A percentile compares a stretch with the other conserved stretches of the same genome.
Evolutionary conservation across 2,329 filamentous ascomycete genomes (phyloP).

Genomic region (Ophiostoma quercus): DNA sequence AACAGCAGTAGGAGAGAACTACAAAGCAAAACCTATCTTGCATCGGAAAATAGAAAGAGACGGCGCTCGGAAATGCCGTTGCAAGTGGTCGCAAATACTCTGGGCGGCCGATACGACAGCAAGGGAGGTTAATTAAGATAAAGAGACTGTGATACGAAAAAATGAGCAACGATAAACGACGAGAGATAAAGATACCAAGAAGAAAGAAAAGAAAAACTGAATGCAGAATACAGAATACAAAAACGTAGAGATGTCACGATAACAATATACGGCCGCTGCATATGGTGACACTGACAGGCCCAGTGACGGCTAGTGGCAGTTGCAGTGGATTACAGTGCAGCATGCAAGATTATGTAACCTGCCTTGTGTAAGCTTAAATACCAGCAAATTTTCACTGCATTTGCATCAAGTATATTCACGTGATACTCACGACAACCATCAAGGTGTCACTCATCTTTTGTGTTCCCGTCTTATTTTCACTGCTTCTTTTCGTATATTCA

Average conservation of each 20-base stretch:
- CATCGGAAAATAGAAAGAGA: no score
- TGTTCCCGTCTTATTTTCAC: not conserved
- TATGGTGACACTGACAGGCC: not conserved
- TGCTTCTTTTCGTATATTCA: not conserved
- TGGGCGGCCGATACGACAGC: no score
- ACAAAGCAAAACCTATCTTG: not conserved
- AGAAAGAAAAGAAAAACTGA: not conserved
- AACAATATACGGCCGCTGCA: not conserved
- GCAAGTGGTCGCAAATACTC: not conserved
- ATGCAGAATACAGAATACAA: not conserved
- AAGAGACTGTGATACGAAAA: no score
- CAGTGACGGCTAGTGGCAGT: not conserved
- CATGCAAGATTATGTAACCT: not conserved
- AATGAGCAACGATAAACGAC: no score
- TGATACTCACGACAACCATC: constrained; percentile 3
- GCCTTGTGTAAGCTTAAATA: not conserved
- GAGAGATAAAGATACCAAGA: no score
- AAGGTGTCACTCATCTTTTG: not conserved
- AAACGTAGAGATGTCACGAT: not conserved
- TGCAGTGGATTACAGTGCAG: not conserved
- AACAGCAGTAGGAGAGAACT: not conserved
- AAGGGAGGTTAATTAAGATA: no score
- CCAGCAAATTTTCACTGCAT: not conserved
- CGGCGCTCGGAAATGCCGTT: not conserved
- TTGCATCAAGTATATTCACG: not conserved